Evolutionary conservation across 768 basidiomycete species (phyloP), one percentile per base, ranked within the genome.

Genomic region (Tulasnella calospora): DNA sequence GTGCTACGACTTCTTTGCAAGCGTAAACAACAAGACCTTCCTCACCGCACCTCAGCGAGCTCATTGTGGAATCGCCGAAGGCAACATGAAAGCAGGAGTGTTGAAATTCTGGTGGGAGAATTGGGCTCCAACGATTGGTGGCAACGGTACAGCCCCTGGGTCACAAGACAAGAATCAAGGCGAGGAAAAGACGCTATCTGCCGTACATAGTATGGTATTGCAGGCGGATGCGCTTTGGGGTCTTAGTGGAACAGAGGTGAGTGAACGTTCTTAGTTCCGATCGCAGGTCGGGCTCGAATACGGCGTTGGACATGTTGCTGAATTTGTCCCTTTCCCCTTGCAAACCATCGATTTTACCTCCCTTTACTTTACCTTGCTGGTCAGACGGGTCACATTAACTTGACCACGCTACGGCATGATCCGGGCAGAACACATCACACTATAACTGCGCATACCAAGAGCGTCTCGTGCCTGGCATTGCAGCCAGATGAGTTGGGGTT

Each of bases 181-280:
- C 30, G 80, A 79, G 30, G 90, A 91, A 51, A 81, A 86, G 30
- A 81, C 86, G 30, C 83, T 89, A 69, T 89, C 90, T 30, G 92
- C 97, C 13, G 94, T 98, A 23, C 95, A 96, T 84, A 96, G 95
- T 82, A 87, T 99, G 83, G 90, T 90, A 12, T 91, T 96, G 87
- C 96, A 99, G 77, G 92, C 92, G 3, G 96, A 99, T 84, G 98
- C 94, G 17, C 85, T 99, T 12, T 99, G 96, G 95, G 88, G 92
- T 23, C 86, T 98, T 78, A 91, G 93, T 33, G 98, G 98, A 19
- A 93, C 92, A 46, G 89, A 94, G 81, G 96, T 96, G 84, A 80
- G 91, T 85, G 80, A 78, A 76, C 47, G 76, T 78, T 80, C 73
- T 72, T 40, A 40, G 71, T n/a, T 55, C 35, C 44, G 74, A 61